Evolutionary conservation across 148 eudicot genomes (phyloP), one percentile per base, ranked within the genome.

Genomic region (Rhododendron molle): DNA sequence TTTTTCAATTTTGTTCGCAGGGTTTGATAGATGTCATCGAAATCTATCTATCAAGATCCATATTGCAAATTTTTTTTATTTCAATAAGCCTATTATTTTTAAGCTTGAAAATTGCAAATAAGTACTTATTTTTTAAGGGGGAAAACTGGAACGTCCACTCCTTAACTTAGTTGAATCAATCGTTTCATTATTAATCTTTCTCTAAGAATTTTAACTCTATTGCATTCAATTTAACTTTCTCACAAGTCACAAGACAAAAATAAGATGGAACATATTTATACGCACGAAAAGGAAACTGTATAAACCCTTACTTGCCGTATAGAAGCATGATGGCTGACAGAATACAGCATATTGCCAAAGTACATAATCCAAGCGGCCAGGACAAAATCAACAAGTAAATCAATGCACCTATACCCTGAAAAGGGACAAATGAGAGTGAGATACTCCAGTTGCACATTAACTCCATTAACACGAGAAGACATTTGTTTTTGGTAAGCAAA

Each of bases 331-430:
- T 91, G 26, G 92, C 81, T 58, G 91, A 90, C 85, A 97, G 89
- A 36, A 92, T 81, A 86, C 87, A 85, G 89, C 99, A 97, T 81
- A 94, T 94, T 85, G 90, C 96, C 90, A 94, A 89, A 86, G 98
- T 93, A 92, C 86, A 90, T 83, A 97, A 90, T 54, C 98, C 99
- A 88, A 97, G 98, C 30, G 98, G 99, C 93, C 91, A 91, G 54
- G 99, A 97, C 87, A 97, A 92, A 86, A 95, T 65, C 84, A 97
- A 89, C 91, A 97, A 91, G 94, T 97, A 97, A 86, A 97, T 83
- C 90, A 97, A 82, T 72, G 99, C 92, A 86, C 99, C 98, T 47
- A 92, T 86, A 7, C 94, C 99, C 99, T 95, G 92, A 88, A 87
- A 86, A 74, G 88, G 69, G 44, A 46, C 65, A 77, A 40, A 54